Evolutionary conservation across 106 monocot species (phyloP).

Genomic region (Platanthera zijinensis): DNA sequence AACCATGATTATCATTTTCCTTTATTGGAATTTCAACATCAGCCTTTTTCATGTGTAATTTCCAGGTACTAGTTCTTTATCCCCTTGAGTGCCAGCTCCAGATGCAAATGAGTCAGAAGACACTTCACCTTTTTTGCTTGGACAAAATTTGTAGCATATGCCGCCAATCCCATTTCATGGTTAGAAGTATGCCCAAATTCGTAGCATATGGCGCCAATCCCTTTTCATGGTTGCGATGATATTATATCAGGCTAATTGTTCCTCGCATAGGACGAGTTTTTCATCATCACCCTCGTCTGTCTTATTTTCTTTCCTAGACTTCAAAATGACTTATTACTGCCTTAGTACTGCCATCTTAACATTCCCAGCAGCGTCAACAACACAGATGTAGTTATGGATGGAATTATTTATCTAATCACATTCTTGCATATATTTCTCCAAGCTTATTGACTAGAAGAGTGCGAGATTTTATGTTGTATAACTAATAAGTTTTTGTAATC

Average conservation of each 20-base stretch:
- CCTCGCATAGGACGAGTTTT: too few relatives aligned
- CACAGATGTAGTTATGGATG: background rate
- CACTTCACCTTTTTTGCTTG: slow-evolving; percentile 1
- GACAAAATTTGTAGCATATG: too few relatives aligned
- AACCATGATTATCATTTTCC: background rate
- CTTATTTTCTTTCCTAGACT: too few relatives aligned
- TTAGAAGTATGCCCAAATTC: too few relatives aligned
- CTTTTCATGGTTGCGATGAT: too few relatives aligned
- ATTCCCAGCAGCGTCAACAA: background rate
- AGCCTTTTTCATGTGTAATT: slow-evolving; percentile 65
- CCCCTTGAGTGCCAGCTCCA: slow-evolving; percentile 57
- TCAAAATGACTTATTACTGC: too few relatives aligned
- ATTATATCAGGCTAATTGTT: too few relatives aligned
- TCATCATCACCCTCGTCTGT: too few relatives aligned
- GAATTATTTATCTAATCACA: background rate
- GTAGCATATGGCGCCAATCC: too few relatives aligned
- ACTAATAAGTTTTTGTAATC: background rate
- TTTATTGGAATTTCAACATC: slow-evolving; percentile 26
- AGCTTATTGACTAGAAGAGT: background rate
- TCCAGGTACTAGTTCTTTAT: slow-evolving; percentile 42
- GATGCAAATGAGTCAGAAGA: slow-evolving; percentile 84
- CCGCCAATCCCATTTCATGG: too few relatives aligned
- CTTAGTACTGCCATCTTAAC: too few relatives aligned
- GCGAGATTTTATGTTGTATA: background rate
- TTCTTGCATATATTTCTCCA: background rate